phyloP scores from a whole-genome alignment of 2,329 filamentous ascomycete genomes.

The Podosphaera fusca region DNA sequence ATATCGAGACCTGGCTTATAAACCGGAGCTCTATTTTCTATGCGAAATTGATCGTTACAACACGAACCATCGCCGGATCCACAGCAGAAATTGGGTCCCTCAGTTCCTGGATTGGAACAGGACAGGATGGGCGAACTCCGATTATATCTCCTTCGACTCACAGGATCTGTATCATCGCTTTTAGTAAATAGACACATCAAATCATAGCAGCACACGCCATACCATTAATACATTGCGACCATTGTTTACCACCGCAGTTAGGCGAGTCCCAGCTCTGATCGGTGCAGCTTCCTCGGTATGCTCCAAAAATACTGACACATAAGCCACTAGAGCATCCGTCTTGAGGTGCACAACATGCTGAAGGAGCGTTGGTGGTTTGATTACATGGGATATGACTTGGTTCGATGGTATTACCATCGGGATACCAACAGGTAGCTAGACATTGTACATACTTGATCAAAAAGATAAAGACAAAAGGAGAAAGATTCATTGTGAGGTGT shows the following conservation, averaged over 20 bases:
- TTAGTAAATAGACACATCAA: not conserved
- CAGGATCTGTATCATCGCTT: constrained; percentile 4
- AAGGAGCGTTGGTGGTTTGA: constrained; percentile 4
- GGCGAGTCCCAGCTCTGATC: constrained; percentile 6
- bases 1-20: constrained; percentile 6
- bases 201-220: not conserved
- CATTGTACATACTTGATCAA: too few species aligned
- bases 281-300: constrained; percentile 7
- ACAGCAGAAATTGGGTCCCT: constrained; percentile 4
- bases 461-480: too few species aligned
- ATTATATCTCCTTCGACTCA: constrained; percentile 1
- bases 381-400: constrained; percentile 6
- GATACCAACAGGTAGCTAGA: constrained; percentile 5
- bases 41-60: constrained; percentile 2
- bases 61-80: constrained; percentile 2
- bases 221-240: constrained; percentile 5
- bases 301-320: constrained; percentile 6
- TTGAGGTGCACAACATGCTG: constrained; percentile 7
- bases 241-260: constrained; percentile 4
- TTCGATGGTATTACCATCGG: constrained; percentile 4
- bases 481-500: too few species aligned
- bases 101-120: constrained; percentile 3
- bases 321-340: constrained; percentile 7
- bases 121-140: constrained; percentile 3
- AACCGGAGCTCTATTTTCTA: constrained; percentile 3